These are phyloP conservation scores for Passalora sequoiae DNA, from an alignment of 2,329 filamentous ascomycete genomes.

Conservation along the genomic window DNA sequence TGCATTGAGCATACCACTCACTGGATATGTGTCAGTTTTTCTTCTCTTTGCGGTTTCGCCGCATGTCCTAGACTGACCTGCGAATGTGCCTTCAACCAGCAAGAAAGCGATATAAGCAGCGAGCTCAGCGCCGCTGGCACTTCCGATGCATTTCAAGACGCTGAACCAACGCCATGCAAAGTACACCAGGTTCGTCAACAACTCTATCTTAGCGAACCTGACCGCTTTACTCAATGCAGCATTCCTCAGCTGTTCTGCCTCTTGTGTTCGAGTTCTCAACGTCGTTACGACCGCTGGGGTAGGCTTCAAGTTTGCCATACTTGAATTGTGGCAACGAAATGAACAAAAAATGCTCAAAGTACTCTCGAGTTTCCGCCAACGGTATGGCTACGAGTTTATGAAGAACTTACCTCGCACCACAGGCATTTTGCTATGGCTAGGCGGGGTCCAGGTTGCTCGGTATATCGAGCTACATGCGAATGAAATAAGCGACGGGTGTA, in stretches of 20 bases:
- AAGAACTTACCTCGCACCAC: too few species aligned
- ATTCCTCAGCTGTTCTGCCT: conserved; percentile 10
- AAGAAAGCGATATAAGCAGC: conserved; percentile 11
- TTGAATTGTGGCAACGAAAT: not conserved
- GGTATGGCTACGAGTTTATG: too few species aligned
- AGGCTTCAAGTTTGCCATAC: conserved; percentile 4
- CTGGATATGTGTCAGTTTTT: conserved; percentile 4
- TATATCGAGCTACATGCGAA: too few species aligned
- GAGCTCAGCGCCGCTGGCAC: conserved; percentile 5
- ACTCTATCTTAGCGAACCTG: conserved; percentile 11
- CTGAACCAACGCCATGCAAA: conserved; percentile 16
- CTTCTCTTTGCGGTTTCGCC: too few species aligned
- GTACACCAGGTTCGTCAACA: conserved; percentile 14
- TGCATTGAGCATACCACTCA: conserved; percentile 12
- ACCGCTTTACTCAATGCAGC: conserved; percentile 12
- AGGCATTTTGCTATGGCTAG: too few species aligned
- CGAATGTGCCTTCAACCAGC: conserved; percentile 15
- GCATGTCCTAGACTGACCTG: conserved; percentile 7
- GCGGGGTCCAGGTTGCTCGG: too few species aligned
- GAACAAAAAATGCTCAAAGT: too few species aligned
- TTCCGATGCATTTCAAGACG: conserved; percentile 6
- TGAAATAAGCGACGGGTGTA: too few species aligned
- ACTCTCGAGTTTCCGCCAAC: too few species aligned
- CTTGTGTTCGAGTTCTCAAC: conserved; percentile 3
- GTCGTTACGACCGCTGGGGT: not conserved